Evolutionary conservation across 208 protist species (phyloP), one percentile per base, ranked within the genome.

Genomic region (Acanthamoeba castellanii): DNA sequence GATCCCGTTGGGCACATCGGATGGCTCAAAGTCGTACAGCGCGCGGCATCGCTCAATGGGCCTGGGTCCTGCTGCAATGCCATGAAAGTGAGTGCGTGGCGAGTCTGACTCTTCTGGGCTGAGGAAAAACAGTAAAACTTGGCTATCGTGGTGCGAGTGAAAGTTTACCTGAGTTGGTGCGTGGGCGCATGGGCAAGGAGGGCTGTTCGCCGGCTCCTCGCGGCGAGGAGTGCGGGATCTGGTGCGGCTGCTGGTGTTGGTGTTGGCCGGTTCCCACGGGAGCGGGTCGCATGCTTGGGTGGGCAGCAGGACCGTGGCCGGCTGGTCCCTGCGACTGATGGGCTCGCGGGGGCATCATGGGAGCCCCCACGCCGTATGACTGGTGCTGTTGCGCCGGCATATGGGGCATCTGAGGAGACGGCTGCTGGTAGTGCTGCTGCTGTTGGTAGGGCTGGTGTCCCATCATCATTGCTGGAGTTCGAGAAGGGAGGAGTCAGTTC

Each of bases 11-110:
- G 76, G 76, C 34, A 85, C 47, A 6, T 85, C 76, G 9, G 22
- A 16, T 32, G 76, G 45, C 9, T 85, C 76, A 30, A 37, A 85
- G n/a, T 85, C 76, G 45, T 85, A 85, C 1, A 85, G 42, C 9
- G 76, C 76, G 8, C 76, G 32, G 76, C 76, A 85, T 32, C 76
- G 76, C 47, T 85, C 76, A 25, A 85, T 85, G 25, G 76, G 76
- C 47, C 18, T 50, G 22, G 76, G 76, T 34, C 76, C 76, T 66
- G 59, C 59, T 66, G 59, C 59, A 20, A 30, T 25, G 20, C 5
- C 0, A n/a, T 7, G 20, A 18, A 1, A 18, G n/a, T 66, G 59
- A 42, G 7, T n/a, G 11, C 13, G 70, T 25, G 66, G 0, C 66
- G 3, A 61, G n/a, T 61, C 16, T 61, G 2, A 22, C 11, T 61